Percentiles rank a stretch among this genome's conserved stretches.
These are phyloP conservation scores for Sphagnum magellanicum DNA, from an alignment of 228 moss, liverwort and hornwort genomes.

Conservation along the genomic window DNA sequence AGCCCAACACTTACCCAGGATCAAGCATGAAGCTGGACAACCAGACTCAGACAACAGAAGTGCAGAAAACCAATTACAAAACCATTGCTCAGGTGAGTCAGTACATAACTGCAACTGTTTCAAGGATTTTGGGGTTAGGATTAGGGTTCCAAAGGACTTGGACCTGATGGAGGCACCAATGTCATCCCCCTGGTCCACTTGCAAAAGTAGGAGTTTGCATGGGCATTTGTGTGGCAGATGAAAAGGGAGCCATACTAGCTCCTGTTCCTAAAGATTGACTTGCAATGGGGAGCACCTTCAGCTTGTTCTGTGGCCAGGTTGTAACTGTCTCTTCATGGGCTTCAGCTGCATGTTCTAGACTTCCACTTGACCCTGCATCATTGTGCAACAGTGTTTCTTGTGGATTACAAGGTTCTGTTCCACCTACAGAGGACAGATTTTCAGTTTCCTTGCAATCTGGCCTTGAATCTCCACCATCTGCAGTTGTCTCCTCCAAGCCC, in stretches of 20 bases:
- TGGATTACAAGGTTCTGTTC: constrained; percentile 1
- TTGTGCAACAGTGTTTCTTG: background rate
- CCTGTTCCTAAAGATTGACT: constrained; percentile 9
- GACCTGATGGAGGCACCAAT: constrained; percentile 1
- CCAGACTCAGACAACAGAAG: too few species aligned
- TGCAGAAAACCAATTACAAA: too few species aligned
- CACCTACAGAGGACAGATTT: constrained; percentile 3
- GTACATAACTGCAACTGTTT: too few species aligned
- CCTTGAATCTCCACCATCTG: too few species aligned
- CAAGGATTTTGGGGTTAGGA: background rate
- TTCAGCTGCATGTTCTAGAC: constrained; percentile 10
- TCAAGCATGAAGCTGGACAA: too few species aligned
- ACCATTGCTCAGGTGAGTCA: too few species aligned
- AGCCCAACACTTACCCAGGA: too few species aligned
- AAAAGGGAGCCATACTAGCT: constrained; percentile 7
- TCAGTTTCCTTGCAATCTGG: too few species aligned
- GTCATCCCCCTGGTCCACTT: constrained; percentile 1
- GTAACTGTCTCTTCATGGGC: constrained; percentile 7
- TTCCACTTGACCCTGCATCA: constrained; percentile 1
- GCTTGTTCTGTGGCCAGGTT: constrained; percentile 34
- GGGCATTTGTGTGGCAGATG: constrained; percentile 15
- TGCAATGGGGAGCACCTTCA: constrained; percentile 7
- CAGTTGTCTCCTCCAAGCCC: too few species aligned
- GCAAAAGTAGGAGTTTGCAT: constrained; percentile 13
- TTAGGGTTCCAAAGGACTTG: background rate